Evolutionary conservation across 108 stramenopile species (phyloP), one percentile per base, ranked within the genome.

Genomic region (Heterococcus sp.): DNA sequence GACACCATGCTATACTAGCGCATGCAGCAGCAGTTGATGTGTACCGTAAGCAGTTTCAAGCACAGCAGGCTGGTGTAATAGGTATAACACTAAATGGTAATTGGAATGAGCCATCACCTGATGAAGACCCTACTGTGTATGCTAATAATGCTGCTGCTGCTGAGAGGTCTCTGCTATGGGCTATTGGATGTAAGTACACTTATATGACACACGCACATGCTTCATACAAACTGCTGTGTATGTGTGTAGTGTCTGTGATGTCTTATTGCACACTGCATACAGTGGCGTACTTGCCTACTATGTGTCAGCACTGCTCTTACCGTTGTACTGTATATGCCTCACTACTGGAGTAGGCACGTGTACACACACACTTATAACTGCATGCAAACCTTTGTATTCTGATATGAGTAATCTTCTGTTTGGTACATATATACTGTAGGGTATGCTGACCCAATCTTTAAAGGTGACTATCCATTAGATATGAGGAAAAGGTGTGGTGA

Each of bases 121-220:
- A 58, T 27, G 69, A 70, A 35, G 79, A 81, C 5, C 72, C 72
- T 32, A 37, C 65, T 27, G 38, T 32, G 68, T 38, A 71, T 28
- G 38, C 65, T 33, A 37, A 31, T 35, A 81, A 81, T 66, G 65
- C 65, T 26, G 86, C 88, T 14, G 94, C 94, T 37, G 94, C 93
- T 3, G 88, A 90, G 40, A 89, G 95, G 36, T 87, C 92, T 8
- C 92, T 94, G 88, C 75, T 92, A 26, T 94, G 93, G 77, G 92
- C 94, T 73, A 87, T 93, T 36, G 93, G 91, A 32, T 95, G 94
- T n/a, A n/a, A n/a, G n/a, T n/a, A n/a, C n/a, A n/a, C n/a, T n/a
- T n/a, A n/a, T n/a, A n/a, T n/a, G n/a, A n/a, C n/a, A n/a, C 58
- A 63, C 21, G 58, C 14, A 63, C 2, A 38, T 39, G 3, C n/a